A percentile compares a stretch with the other conserved stretches of the same genome.
Evolutionary conservation across 805 yeast species (phyloP).

Genomic region (Ascoidea asiatica): DNA sequence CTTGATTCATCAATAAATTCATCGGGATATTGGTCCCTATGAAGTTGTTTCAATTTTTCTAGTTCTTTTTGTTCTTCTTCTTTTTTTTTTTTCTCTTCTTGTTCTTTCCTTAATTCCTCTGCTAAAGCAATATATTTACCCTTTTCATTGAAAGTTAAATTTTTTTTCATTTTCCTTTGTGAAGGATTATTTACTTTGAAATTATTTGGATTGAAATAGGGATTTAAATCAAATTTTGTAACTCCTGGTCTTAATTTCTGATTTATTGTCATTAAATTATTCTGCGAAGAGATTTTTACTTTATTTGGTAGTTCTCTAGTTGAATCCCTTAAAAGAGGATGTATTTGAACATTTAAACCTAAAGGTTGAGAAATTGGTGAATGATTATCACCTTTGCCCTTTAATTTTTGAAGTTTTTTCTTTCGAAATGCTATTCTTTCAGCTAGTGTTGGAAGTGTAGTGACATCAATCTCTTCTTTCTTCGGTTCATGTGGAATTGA

Average conservation of each 20-base stretch:
- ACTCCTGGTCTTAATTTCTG: conserved; percentile 3
- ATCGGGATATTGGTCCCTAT: conserved; percentile 38
- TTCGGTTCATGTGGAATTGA: no score
- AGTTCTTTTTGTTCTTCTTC: conserved; percentile 19
- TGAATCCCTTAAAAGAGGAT: conserved; percentile 17
- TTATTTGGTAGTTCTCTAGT: background rate
- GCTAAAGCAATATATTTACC: conserved; percentile 45
- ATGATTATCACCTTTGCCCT: background rate
- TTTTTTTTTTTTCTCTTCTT: conserved; percentile 20
- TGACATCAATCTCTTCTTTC: background rate
- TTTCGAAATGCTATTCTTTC: background rate
- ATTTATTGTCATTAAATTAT: conserved; percentile 1
- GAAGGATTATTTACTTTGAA: conserved; percentile 2
- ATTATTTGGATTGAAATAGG: conserved; percentile 20
- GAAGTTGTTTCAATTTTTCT: conserved; percentile 17
- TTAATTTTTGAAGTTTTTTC: background rate
- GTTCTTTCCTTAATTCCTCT: conserved; percentile 29
- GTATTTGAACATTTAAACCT: conserved; percentile 14
- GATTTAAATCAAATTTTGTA: conserved; percentile 19
- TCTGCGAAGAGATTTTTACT: no score
- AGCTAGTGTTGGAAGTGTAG: background rate
- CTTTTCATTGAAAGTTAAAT: conserved; percentile 37
- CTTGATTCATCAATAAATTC: conserved; percentile 39
- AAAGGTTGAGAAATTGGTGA: background rate
- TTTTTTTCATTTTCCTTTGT: conserved; percentile 19